Base-by-base conservation (phyloP, 192 early-diverging fungal species). In the Mortierella hygrophila region DNA sequence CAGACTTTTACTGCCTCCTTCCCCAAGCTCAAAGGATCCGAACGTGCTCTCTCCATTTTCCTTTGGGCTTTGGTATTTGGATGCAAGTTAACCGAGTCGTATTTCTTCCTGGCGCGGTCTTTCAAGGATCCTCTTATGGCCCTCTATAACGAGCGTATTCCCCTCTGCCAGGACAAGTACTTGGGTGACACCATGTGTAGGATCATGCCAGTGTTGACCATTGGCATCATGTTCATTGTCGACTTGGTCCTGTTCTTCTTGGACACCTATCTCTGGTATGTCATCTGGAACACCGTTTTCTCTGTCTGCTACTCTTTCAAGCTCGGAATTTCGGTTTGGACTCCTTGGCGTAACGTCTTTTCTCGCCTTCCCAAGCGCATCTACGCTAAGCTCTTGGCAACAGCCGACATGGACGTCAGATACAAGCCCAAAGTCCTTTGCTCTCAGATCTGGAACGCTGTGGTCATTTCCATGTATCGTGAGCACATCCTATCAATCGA, bases 241-340 rank as follows among this genome's bases (percentile, higher is more conserved):
- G 93, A 95, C 71, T 77, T 96, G 68, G 90, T 93, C 11, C 92
- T 97, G 13, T 96, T 94, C 83, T 97, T 97, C 82, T 84, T 96
- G 52, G 95, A 96, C 77, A 97, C 96, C 0, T 97, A 97, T 81
- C 90, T 97, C 71, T 97, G 96, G 95, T 97, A 95, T 78, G 94
- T 96, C 42, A 95, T 96, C 49, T 96, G 95, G 95, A 95, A 94
- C 81, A 95, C 95, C 4, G 82, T 94, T 55, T 95, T 97, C 70
- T 96, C 95, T 6, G 94, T 96, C 32, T 91, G 90, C 35, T 91
- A 92, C 46, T 93, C 95, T 4, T 95, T 97, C 74, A 92, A 93
- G 65, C 92, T 95, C 11, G 96, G 95, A 38, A 90, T 96, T n/a
- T 96, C 95, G 13, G 94, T 95, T 75, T 95, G 95, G 94, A 93